A percentile compares a stretch with the other conserved stretches of the same genome.
Conservation (phyloP, 345 rosid species). For the Orychophragmus violaceus region DNA sequence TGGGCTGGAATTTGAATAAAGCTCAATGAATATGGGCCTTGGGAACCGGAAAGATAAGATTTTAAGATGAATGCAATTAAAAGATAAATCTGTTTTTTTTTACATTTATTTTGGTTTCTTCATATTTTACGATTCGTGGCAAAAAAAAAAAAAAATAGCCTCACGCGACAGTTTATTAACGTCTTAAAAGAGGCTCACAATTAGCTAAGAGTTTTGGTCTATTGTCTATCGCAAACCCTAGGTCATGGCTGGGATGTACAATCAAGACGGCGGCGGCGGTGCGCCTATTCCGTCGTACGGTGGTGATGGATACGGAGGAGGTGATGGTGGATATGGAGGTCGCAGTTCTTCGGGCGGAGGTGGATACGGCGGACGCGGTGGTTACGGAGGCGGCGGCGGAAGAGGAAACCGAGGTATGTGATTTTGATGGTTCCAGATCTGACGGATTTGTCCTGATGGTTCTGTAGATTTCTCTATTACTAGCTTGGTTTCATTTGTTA, state of each 20-base stretch:
- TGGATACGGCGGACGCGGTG: constrained; percentile 40
- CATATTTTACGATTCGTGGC: too few species aligned
- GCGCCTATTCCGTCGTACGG: not conserved
- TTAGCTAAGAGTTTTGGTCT: not conserved
- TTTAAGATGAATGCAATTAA: not conserved
- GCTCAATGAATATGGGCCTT: not conserved
- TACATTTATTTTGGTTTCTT: too few species aligned
- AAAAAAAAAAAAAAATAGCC: too few species aligned
- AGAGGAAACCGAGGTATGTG: constrained; percentile 52
- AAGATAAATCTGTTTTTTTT: not conserved
- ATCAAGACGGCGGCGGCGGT: not conserved
- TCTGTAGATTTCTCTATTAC: not conserved
- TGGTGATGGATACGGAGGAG: constrained; percentile 26
- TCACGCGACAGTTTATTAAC: not conserved
- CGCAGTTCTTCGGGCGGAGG: constrained; percentile 42
- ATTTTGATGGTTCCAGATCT: constrained; percentile 16
- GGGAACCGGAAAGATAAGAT: not conserved
- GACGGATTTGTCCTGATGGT: not conserved
- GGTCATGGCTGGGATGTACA: not conserved
- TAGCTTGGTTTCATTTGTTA: too few species aligned
- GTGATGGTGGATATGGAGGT: constrained; percentile 37
- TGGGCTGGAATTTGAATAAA: not conserved
- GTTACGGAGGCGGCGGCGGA: constrained; percentile 40
- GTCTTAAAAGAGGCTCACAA: not conserved
- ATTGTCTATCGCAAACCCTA: not conserved